Evolutionary conservation across 192 early-diverging fungal species (phyloP).

Genomic region (Backusella luteola): DNA sequence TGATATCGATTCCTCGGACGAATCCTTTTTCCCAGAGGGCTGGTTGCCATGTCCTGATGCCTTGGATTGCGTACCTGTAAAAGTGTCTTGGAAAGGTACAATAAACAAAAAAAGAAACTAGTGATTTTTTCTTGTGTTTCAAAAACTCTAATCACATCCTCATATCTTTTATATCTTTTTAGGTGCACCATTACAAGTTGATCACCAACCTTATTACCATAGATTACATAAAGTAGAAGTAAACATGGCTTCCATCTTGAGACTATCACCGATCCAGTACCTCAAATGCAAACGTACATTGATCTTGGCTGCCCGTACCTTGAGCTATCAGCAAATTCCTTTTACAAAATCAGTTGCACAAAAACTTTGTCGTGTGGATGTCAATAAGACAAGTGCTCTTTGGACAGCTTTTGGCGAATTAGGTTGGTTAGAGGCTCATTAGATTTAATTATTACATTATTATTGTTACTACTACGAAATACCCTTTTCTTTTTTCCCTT

Average conservation of each 20-base stretch:
- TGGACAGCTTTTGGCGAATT: constrained; percentile 86
- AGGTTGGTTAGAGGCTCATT: constrained; percentile 68
- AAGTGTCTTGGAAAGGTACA: constrained; percentile 33
- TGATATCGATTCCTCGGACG: constrained; percentile 25
- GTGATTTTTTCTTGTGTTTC: background rate
- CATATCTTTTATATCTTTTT: background rate
- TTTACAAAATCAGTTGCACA: constrained; percentile 94
- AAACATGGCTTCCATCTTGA: constrained; percentile 72
- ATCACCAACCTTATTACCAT: constrained; percentile 44
- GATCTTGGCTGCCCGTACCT: constrained; percentile 57
- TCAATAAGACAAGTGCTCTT: constrained; percentile 89
- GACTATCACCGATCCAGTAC: constrained; percentile 82
- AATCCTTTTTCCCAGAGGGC: constrained; percentile 7
- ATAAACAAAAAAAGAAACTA: background rate
- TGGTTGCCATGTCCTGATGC: constrained; percentile 24
- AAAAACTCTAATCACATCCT: background rate
- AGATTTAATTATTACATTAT: background rate
- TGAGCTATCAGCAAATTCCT: constrained; percentile 32
- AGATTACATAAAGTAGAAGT: constrained; percentile 65
- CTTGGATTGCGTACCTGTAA: constrained; percentile 24
- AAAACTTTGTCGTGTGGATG: constrained; percentile 86
- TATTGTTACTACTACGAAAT: background rate
- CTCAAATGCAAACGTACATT: constrained; percentile 79
- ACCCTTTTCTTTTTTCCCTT: background rate
- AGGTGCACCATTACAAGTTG: constrained; percentile 43